A percentile compares a stretch with the other conserved stretches of the same genome.
Conservation (phyloP, 2,329 filamentous ascomycete species). For the Simplicillium aogashimaense region DNA sequence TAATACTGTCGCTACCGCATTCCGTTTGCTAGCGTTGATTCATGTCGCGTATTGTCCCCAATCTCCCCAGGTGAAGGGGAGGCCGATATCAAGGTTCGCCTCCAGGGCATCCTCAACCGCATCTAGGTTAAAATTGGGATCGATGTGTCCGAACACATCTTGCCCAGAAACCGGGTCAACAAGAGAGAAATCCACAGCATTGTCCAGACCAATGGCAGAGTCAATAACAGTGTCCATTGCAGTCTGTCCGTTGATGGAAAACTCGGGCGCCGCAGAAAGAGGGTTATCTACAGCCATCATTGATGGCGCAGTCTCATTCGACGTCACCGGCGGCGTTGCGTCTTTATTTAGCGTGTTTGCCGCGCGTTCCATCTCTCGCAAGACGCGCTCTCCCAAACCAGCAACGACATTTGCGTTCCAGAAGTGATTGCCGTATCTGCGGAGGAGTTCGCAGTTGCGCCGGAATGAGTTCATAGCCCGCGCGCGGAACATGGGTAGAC, state of each 20-base stretch:
- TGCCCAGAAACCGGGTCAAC: constrained; percentile 35
- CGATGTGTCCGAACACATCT: constrained; percentile 46
- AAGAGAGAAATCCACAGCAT: constrained; percentile 28
- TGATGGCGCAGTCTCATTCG: constrained; percentile 10
- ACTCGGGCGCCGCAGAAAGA: constrained; percentile 4
- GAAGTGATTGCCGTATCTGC: constrained; percentile 44
- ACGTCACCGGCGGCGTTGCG: constrained; percentile 14
- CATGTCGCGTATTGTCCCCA: constrained; percentile 27
- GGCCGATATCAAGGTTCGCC: constrained; percentile 42
- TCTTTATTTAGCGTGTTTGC: constrained; percentile 33
- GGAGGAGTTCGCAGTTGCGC: constrained; percentile 41
- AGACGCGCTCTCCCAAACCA: constrained; percentile 41
- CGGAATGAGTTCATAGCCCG: constrained; percentile 45
- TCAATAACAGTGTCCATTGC: constrained; percentile 12
- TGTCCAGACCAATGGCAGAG: constrained; percentile 18
- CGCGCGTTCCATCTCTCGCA: constrained; percentile 46
- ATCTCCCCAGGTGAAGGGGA: constrained; percentile 41
- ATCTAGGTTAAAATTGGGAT: constrained; percentile 42
- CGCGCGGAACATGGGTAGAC: constrained; percentile 46
- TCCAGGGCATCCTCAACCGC: constrained; percentile 45
- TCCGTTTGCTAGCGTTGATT: neutral
- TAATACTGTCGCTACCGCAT: no score
- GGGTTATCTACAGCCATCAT: constrained; percentile 5
- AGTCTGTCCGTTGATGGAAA: constrained; percentile 13
- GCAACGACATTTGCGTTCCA: constrained; percentile 46